Evolutionary conservation across 2,329 filamentous ascomycete genomes (phyloP).

Genomic region (Knoxdaviesia capensis): DNA sequence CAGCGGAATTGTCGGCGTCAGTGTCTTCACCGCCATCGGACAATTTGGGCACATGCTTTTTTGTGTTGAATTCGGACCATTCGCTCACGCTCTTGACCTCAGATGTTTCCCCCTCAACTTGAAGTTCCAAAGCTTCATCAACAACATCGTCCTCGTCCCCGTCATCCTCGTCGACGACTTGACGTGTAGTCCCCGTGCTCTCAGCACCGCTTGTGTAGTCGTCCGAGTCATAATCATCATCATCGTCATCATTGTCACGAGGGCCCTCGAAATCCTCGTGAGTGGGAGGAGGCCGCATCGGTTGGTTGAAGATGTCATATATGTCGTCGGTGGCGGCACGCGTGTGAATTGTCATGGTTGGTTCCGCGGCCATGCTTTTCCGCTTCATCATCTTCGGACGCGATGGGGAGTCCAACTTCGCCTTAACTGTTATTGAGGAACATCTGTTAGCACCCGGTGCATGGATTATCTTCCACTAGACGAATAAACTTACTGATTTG

Average conservation of each 20-base stretch:
- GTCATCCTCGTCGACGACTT: slow-evolving; percentile 25
- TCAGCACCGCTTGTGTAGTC: slow-evolving; percentile 76
- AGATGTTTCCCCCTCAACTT: slow-evolving; percentile 23
- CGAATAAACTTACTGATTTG: slow-evolving; percentile 54
- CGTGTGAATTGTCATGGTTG: slow-evolving; percentile 97
- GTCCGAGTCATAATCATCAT: slow-evolving; percentile 21
- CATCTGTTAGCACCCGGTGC: too few relatives aligned
- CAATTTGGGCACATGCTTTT: slow-evolving; percentile 43
- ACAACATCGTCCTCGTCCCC: slow-evolving; percentile 20
- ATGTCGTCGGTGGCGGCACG: slow-evolving; percentile 92
- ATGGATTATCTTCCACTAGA: too few relatives aligned
- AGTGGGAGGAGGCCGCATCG: slow-evolving; percentile 23
- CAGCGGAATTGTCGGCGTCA: slow-evolving; percentile 14
- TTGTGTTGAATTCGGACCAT: slow-evolving; percentile 75
- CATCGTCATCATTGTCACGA: slow-evolving; percentile 4
- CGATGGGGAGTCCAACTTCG: slow-evolving; percentile 78
- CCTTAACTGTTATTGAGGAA: slow-evolving; percentile 44
- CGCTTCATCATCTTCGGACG: slow-evolving; percentile 70
- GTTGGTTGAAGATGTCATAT: slow-evolving; percentile 90
- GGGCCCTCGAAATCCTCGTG: too few relatives aligned
- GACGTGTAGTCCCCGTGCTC: slow-evolving; percentile 59
- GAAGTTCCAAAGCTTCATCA: slow-evolving; percentile 19
- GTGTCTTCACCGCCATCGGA: slow-evolving; percentile 12
- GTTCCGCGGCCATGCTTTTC: slow-evolving; percentile 35
- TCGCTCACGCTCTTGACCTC: slow-evolving; percentile 50